These are phyloP conservation scores for Fonsecaea nubica DNA, from an alignment of 2,329 filamentous ascomycete species.

Conservation along the genomic window DNA sequence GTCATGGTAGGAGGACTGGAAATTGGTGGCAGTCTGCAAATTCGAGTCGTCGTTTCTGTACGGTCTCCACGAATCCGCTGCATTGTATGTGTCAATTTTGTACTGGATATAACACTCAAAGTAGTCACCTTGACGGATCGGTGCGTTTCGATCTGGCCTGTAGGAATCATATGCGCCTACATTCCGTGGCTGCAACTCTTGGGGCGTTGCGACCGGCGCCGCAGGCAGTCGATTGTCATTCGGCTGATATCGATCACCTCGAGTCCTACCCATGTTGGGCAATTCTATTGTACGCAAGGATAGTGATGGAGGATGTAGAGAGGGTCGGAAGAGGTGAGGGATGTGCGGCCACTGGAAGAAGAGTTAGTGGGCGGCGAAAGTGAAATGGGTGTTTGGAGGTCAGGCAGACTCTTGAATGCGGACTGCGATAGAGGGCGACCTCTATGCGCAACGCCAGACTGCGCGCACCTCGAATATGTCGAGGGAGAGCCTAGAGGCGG, in stretches of 20 bases:
- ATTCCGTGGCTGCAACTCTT: slow-evolving; percentile 2
- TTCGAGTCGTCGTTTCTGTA: slow-evolving; percentile 33
- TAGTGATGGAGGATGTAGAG: neutral
- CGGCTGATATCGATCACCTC: slow-evolving; percentile 9
- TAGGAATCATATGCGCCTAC: neutral
- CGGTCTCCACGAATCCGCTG: slow-evolving; percentile 40
- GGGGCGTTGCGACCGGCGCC: neutral
- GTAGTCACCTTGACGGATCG: slow-evolving; percentile 37
- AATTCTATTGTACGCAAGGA: neutral
- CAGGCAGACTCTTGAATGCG: slow-evolving; percentile 34
- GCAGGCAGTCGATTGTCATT: neutral
- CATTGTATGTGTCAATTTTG: slow-evolving; percentile 38
- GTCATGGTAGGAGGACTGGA: slow-evolving; percentile 1
- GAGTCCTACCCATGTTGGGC: slow-evolving; percentile 18
- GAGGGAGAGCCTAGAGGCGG: neutral
- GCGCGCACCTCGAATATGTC: slow-evolving; percentile 15
- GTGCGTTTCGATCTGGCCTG: slow-evolving; percentile 8
- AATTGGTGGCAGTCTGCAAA: slow-evolving; percentile 28
- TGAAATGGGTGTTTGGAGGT: slow-evolving; percentile 14
- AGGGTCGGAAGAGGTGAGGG: slow-evolving; percentile 3
- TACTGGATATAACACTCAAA: slow-evolving; percentile 24
- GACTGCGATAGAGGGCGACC: slow-evolving; percentile 15
- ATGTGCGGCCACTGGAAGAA: slow-evolving; percentile 35
- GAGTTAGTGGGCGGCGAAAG: slow-evolving; percentile 31
- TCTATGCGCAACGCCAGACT: slow-evolving; percentile 15